phyloP scores from a whole-genome alignment of 345 rosid genomes.

The Balakata baccata region DNA sequence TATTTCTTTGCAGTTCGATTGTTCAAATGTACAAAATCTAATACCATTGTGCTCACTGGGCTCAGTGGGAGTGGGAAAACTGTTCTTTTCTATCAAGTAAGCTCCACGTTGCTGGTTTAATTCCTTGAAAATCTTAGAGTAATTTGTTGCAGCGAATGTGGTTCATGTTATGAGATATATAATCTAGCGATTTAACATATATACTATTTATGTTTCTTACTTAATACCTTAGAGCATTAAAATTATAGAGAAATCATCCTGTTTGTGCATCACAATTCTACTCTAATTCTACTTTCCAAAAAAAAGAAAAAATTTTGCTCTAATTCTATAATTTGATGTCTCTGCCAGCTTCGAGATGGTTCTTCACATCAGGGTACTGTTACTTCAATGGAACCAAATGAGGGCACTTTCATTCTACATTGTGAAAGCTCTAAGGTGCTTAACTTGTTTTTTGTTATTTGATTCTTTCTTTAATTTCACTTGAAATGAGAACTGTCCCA shows the following conservation, averaged over 20 bases:
- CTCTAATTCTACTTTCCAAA: slow-evolving; percentile 18
- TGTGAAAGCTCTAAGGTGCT: slow-evolving; percentile 64
- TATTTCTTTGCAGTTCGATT: slow-evolving; percentile 44
- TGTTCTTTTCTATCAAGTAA: slow-evolving; percentile 72
- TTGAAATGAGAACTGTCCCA: not conserved
- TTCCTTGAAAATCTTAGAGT: slow-evolving; percentile 12
- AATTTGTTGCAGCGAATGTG: not conserved
- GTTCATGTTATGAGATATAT: not conserved
- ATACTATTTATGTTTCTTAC: too few species aligned
- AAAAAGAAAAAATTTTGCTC: not conserved
- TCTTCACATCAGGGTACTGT: slow-evolving; percentile 82
- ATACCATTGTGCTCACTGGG: slow-evolving; percentile 73
- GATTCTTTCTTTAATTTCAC: not conserved
- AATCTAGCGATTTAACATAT: not conserved
- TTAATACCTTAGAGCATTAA: too few species aligned
- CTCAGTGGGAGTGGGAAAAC: slow-evolving; percentile 87
- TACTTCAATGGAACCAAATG: slow-evolving; percentile 89
- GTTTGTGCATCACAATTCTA: not conserved
- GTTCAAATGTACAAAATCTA: slow-evolving; percentile 52
- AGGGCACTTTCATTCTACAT: slow-evolving; percentile 68
- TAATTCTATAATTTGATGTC: slow-evolving; percentile 23
- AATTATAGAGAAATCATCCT: not conserved
- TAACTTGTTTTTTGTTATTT: slow-evolving; percentile 17
- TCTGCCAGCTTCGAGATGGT: slow-evolving; percentile 85
- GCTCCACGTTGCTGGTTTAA: slow-evolving; percentile 14